Conservation (phyloP, 495 filamentous ascomycete species). For the Daldinia caldariorum region DNA sequence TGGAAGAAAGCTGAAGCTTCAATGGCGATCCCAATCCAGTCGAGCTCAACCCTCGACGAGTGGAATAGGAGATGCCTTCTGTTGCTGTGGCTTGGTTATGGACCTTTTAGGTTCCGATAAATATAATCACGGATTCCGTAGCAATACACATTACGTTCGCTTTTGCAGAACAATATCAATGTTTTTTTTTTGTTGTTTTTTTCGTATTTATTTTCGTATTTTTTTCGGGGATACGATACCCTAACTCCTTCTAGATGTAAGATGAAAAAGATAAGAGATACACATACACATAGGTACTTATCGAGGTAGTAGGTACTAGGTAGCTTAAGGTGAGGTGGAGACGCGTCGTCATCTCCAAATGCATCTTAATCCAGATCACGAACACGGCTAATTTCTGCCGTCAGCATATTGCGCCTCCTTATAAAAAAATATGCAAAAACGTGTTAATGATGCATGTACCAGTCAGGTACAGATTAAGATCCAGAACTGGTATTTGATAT, state of each 20-base stretch:
- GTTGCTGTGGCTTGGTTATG: constrained; percentile 10
- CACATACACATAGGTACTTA: too few species aligned
- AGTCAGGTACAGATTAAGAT: constrained; percentile 1
- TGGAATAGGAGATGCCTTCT: constrained; percentile 1
- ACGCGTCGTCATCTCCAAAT: constrained; percentile 34
- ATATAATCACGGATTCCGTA: constrained; percentile 15
- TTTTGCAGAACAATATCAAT: background rate
- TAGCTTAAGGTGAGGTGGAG: constrained; percentile 17
- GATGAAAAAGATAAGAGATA: too few species aligned
- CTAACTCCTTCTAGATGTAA: too few species aligned
- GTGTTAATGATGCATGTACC: background rate
- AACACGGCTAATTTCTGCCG: constrained; percentile 4
- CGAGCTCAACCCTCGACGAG: background rate
- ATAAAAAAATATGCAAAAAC: background rate
- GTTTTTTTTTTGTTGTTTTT: too few species aligned
- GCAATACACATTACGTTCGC: constrained; percentile 20
- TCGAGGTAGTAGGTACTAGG: too few species aligned
- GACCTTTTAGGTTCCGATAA: background rate
- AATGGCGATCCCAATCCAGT: background rate
- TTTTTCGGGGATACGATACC: too few species aligned
- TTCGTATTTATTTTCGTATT: too few species aligned
- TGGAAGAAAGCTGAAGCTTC: constrained; percentile 6
- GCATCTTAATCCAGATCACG: background rate
- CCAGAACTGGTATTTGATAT: constrained; percentile 10
- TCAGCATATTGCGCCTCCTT: constrained; percentile 18